phyloP scores from a whole-genome alignment of 371 early-diverging fungal genomes.

The Syncephalastrum sp. region DNA sequence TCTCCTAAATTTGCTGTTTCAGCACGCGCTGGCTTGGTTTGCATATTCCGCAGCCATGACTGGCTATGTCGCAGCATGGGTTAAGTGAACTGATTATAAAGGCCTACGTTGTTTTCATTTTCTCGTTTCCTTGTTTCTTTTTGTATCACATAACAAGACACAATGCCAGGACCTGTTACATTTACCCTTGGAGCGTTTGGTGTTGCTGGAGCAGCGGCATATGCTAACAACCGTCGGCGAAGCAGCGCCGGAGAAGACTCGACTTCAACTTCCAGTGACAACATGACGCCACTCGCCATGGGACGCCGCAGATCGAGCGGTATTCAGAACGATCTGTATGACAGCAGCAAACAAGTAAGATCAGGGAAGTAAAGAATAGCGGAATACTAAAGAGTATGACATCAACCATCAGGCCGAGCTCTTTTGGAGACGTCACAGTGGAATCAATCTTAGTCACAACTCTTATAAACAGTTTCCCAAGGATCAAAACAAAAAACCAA shows the following conservation, averaged over 20 bases:
- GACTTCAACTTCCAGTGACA: background rate
- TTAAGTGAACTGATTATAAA: no score
- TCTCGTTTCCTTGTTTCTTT: no score
- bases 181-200: constrained; percentile 11
- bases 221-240: constrained; percentile 2
- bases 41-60: no score
- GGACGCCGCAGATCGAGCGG: constrained; percentile 10
- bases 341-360: constrained; percentile 9
- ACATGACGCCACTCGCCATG: constrained; percentile 8
- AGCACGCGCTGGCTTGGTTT: no score
- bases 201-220: constrained; percentile 10
- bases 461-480: constrained; percentile 9
- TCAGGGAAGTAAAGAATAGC: background rate
- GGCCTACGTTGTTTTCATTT: no score
- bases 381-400: background rate
- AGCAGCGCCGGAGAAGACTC: background rate
- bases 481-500: no score
- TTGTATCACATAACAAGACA: background rate
- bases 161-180: constrained; percentile 3
- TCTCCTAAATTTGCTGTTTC: no score
- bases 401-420: constrained; percentile 7
- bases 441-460: constrained; percentile 16
- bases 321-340: constrained; percentile 13
- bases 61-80: no score
- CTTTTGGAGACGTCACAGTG: constrained; percentile 14